phyloP scores from a whole-genome alignment of 129 eudicot genomes.

The Artemisia argyi region DNA sequence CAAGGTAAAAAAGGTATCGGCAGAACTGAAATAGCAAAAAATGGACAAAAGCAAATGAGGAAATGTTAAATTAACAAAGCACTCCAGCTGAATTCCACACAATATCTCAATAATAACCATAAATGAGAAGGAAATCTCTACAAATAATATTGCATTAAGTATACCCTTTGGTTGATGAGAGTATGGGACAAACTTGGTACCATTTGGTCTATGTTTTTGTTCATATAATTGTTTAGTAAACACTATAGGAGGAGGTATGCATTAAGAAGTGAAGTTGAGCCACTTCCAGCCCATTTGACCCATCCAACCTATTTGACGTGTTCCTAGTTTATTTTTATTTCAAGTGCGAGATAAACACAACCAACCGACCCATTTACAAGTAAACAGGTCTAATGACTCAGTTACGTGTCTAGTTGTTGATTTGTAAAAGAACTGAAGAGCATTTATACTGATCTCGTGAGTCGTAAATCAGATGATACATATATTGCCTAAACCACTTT shows the following conservation, averaged over 20 bases:
- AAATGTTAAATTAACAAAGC: not conserved
- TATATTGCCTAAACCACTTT: too few relatives aligned
- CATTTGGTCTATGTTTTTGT: too few relatives aligned
- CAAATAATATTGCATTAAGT: not conserved
- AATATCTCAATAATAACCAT: not conserved
- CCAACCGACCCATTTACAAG: not conserved
- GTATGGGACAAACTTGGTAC: too few relatives aligned
- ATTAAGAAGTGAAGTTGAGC: too few relatives aligned
- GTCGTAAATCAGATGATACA: not conserved
- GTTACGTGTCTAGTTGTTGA: not conserved
- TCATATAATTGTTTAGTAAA: too few relatives aligned
- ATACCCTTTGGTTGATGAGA: too few relatives aligned
- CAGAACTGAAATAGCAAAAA: slow-evolving; percentile 59
- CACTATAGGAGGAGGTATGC: too few relatives aligned
- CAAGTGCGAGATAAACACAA: not conserved
- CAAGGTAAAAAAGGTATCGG: slow-evolving; percentile 89
- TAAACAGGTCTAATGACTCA: not conserved
- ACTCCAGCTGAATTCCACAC: not conserved
- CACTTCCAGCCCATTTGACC: too few relatives aligned
- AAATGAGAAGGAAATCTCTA: not conserved
- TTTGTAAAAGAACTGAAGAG: not conserved
- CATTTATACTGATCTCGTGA: not conserved
- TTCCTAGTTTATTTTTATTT: too few relatives aligned
- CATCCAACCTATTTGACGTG: too few relatives aligned
- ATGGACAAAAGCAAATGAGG: not conserved